Evolutionary conservation across 305 asterid species (phyloP).

Genomic region (Nicotiana rustica): DNA sequence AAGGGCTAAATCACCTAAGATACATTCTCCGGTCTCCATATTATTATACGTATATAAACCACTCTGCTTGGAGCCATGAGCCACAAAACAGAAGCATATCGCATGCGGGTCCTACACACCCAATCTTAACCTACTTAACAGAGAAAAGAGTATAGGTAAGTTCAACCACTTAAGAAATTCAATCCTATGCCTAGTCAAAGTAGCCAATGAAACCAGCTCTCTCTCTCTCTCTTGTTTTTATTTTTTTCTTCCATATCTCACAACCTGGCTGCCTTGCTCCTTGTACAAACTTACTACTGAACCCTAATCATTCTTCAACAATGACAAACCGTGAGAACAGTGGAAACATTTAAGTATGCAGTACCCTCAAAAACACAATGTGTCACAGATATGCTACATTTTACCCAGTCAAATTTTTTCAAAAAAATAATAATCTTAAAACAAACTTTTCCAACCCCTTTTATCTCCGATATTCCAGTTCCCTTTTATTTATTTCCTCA

Average conservation of each 20-base stretch:
- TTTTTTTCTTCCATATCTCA: not conserved
- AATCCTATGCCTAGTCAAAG: not conserved
- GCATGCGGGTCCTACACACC: constrained; percentile 12
- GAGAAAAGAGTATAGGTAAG: not conserved
- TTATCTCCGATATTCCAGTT: not conserved
- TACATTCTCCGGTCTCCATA: not conserved
- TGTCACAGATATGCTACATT: constrained; percentile 15
- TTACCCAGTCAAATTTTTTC: not conserved
- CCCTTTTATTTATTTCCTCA: not conserved
- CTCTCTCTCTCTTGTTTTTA: not conserved
- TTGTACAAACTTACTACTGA: constrained; percentile 9
- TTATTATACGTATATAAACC: not conserved
- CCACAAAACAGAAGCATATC: not conserved
- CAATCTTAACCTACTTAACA: not conserved
- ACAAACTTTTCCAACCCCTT: not conserved
- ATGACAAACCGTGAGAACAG: not conserved
- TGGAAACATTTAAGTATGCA: not conserved
- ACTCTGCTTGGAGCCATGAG: constrained; percentile 28
- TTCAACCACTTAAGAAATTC: not conserved
- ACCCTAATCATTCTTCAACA: not conserved
- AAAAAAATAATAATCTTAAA: not conserved
- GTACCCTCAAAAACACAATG: not conserved
- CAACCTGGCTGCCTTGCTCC: not conserved
- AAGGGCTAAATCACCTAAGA: constrained; percentile 16
- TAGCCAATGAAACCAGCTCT: constrained; percentile 26